Conservation (phyloP, 148 eudicot species). For the Heliosperma pusillum region DNA sequence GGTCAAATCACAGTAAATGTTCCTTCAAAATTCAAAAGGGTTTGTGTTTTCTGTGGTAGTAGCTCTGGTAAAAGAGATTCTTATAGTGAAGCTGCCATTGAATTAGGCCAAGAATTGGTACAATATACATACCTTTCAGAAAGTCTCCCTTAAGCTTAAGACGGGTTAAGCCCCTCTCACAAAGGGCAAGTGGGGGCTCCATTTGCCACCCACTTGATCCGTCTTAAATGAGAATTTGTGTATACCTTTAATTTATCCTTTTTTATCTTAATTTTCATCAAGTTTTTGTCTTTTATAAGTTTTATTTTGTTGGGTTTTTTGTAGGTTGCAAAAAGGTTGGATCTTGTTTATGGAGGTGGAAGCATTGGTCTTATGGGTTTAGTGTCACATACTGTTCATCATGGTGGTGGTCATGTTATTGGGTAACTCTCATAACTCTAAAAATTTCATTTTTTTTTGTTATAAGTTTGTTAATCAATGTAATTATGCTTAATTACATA, state of each 20-base stretch:
- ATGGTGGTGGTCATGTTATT: conserved; percentile 60
- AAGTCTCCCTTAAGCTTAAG: no score
- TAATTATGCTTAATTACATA: not conserved
- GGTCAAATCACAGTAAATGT: not conserved
- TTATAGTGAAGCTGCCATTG: conserved; percentile 45
- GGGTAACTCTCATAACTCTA: conserved; percentile 35
- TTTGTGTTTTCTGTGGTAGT: conserved; percentile 56
- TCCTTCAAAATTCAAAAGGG: conserved; percentile 44
- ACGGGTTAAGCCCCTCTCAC: no score
- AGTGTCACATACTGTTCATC: conserved; percentile 60
- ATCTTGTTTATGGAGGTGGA: conserved; percentile 79
- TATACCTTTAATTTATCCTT: no score
- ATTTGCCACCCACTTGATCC: no score
- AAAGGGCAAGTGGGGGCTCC: no score
- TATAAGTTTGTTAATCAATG: no score
- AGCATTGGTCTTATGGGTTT: conserved; percentile 76
- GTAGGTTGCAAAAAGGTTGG: conserved; percentile 53
- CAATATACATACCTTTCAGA: no score
- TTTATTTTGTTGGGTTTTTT: not conserved
- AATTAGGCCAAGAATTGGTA: conserved; percentile 51
- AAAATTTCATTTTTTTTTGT: not conserved
- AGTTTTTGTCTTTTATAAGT: not conserved
- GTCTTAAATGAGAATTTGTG: no score
- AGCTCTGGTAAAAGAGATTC: conserved; percentile 45
- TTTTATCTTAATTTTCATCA: no score